Percentiles rank a stretch among this genome's conserved stretches.
These are phyloP conservation scores for Lasiosphaeria ovina DNA, from an alignment of 495 filamentous ascomycete species.

Conservation along the genomic window DNA sequence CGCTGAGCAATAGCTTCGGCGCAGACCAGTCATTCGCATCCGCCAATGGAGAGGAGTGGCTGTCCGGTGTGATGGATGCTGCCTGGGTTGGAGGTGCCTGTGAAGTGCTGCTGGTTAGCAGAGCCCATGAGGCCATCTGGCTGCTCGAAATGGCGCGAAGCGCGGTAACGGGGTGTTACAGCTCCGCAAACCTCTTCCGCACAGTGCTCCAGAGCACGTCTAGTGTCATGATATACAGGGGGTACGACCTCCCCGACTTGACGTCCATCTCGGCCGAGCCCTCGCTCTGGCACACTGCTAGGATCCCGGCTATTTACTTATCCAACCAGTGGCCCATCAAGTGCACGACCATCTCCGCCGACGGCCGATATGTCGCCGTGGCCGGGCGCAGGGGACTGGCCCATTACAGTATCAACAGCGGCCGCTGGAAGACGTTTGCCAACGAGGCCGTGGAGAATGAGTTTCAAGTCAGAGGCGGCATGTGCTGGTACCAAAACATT, in stretches of 20 bases:
- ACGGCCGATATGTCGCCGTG: constrained; percentile 92
- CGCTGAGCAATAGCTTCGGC: constrained; percentile 75
- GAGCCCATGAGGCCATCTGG: constrained; percentile 76
- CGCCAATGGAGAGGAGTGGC: constrained; percentile 72
- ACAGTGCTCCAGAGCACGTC: constrained; percentile 85
- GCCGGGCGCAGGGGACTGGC: constrained; percentile 89
- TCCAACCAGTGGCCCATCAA: constrained; percentile 90
- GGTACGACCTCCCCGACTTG: constrained; percentile 85
- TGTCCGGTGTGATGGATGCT: constrained; percentile 69
- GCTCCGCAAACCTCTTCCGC: constrained; percentile 80
- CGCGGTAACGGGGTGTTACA: constrained; percentile 85
- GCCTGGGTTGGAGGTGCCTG: constrained; percentile 87
- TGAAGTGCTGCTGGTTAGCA: constrained; percentile 71
- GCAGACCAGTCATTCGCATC: constrained; percentile 62
- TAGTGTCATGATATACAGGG: constrained; percentile 85
- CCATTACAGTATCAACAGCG: constrained; percentile 93
- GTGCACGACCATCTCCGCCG: constrained; percentile 78
- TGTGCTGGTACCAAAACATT: constrained; percentile 98
- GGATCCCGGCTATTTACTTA: constrained; percentile 81
- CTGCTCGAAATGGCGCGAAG: constrained; percentile 88
- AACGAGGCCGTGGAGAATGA: constrained; percentile 79
- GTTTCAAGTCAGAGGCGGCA: constrained; percentile 88
- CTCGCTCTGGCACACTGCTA: constrained; percentile 87
- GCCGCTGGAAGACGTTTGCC: constrained; percentile 92
- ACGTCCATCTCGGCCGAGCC: constrained; percentile 91